Evolutionary conservation across 2,329 filamentous ascomycete species (phyloP), one percentile per base, ranked within the genome.

Genomic region (Aplosporella prunicola): DNA sequence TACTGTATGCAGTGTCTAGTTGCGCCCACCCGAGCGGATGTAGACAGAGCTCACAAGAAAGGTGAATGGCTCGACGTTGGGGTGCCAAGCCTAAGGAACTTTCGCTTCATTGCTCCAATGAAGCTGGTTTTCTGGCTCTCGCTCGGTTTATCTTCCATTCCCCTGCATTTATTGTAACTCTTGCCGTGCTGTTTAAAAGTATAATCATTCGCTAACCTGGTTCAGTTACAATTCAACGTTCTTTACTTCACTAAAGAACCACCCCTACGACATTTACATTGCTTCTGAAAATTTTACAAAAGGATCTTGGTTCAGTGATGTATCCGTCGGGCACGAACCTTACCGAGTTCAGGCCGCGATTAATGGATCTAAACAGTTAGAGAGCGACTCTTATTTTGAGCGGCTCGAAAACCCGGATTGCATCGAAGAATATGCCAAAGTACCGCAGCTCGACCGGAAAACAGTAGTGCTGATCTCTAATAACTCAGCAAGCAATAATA

Each of bases 1-100:
- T 71, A 68, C 42, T 62, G 58, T 35, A 72, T 72, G 66, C 71
- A 75, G 42, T 56, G 64, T 17, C 48, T 76, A 9, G 62, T 53
- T 7, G 61, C 69, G 1, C 71, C 72, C 0, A 72, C 65, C 1
- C 53, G 72, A 17, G 41, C 47, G 9, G 68, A 74, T 23, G 49
- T 74, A 9, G 63, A 75, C 32, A 44, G 44, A 10, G 68, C 68
- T 0, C 72, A 76, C 51, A 31, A 43, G 0, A 43, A 48, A 31
- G 51, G 57, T 2, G 52, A 45, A 9, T 66, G 61, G 60, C 48
- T 72, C 1, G 61, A 67, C 17, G 63, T 71, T 31, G 67, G 71
- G 0, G 47, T 68, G 3, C 51, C 59, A 5, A 67, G 63, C 22
- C 15, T 60, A 2, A 51, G 62, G 2, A 69, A 66, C 42, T 23